Percentiles rank a stretch among this genome's conserved stretches.
These are phyloP conservation scores for Globisporangium lucens DNA, from an alignment of 352 stramenopile genomes.

Conservation along the genomic window DNA sequence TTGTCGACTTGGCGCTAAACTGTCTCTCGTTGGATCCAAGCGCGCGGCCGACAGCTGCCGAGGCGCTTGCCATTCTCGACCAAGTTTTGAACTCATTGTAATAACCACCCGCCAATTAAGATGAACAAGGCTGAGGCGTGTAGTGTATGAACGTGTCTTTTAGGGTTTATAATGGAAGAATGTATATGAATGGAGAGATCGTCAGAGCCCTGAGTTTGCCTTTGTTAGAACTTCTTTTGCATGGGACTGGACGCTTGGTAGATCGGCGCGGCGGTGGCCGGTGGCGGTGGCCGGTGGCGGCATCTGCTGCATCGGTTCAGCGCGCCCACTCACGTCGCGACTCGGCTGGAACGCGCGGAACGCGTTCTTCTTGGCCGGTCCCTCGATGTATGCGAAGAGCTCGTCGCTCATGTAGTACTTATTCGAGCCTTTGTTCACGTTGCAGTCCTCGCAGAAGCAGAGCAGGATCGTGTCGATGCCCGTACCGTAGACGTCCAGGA, in stretches of 20 bases:
- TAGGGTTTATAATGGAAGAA: background rate
- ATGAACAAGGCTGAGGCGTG: background rate
- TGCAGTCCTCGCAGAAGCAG: slow-evolving; percentile 86
- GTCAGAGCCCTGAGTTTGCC: too few species aligned
- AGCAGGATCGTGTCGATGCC: slow-evolving; percentile 86
- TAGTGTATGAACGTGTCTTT: background rate
- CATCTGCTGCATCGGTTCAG: slow-evolving; percentile 9
- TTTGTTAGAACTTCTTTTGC: slow-evolving; percentile 13
- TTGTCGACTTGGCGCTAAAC: background rate
- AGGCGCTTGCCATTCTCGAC: background rate
- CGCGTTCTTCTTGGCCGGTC: slow-evolving; percentile 74
- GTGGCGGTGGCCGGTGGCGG: slow-evolving; percentile 22
- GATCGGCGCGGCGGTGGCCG: slow-evolving; percentile 30
- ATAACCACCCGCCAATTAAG: background rate
- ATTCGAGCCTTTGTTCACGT: slow-evolving; percentile 70
- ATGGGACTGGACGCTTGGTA: slow-evolving; percentile 15
- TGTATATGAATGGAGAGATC: background rate
- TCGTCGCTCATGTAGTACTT: slow-evolving; percentile 86
- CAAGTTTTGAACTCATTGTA: background rate
- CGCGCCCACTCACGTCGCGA: slow-evolving; percentile 17
- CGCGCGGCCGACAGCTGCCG: background rate
- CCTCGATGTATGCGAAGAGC: slow-evolving; percentile 76
- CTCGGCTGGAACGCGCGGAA: slow-evolving; percentile 51
- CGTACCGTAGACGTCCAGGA: slow-evolving; percentile 80
- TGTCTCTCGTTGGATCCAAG: background rate